phyloP scores from a whole-genome alignment of 805 yeast species.

The Millerozyma acaciae region DNA sequence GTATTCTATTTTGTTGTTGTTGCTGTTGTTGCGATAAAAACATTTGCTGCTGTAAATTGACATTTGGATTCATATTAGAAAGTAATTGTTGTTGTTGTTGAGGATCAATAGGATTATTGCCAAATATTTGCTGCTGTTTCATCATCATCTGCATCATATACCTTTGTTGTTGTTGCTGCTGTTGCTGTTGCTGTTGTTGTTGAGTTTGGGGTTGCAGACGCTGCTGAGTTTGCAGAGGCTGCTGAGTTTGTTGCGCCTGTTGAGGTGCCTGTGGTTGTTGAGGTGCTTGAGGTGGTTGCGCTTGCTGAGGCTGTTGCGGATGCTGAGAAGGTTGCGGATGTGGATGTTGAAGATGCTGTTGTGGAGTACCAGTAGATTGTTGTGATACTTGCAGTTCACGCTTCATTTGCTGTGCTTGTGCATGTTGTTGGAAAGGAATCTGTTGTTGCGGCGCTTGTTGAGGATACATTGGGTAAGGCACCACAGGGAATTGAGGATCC shows the following conservation, averaged over 20 bases:
- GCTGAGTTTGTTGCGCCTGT: slow-evolving; percentile 24
- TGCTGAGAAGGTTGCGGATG: slow-evolving; percentile 11
- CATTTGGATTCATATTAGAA: slow-evolving; percentile 13
- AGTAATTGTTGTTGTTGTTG: slow-evolving; percentile 16
- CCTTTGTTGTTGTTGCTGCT: slow-evolving; percentile 12
- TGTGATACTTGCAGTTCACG: too few species aligned
- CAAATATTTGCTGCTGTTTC: slow-evolving; percentile 13
- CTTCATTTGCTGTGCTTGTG: slow-evolving; percentile 4
- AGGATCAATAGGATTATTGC: slow-evolving; percentile 10
- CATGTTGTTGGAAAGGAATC: slow-evolving; percentile 4
- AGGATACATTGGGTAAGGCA: slow-evolving; percentile 12
- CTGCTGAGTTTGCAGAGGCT: slow-evolving; percentile 12
- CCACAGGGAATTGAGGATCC: neutral
- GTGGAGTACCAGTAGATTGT: slow-evolving; percentile 3
- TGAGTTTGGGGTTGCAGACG: slow-evolving; percentile 20
- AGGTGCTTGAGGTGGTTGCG: slow-evolving; percentile 28
- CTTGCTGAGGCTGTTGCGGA: slow-evolving; percentile 10
- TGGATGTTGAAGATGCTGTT: slow-evolving; percentile 10
- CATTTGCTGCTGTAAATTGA: slow-evolving; percentile 28
- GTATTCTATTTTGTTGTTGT: slow-evolving; percentile 27
- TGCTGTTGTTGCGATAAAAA: slow-evolving; percentile 22
- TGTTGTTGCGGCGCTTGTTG: slow-evolving; percentile 14
- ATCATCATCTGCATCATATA: slow-evolving; percentile 14
- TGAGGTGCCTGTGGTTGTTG: slow-evolving; percentile 16
- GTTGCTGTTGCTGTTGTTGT: slow-evolving; percentile 9